Base-by-base conservation (phyloP, 108 stramenopile genomes). In the Cyclotella cryptica region DNA sequence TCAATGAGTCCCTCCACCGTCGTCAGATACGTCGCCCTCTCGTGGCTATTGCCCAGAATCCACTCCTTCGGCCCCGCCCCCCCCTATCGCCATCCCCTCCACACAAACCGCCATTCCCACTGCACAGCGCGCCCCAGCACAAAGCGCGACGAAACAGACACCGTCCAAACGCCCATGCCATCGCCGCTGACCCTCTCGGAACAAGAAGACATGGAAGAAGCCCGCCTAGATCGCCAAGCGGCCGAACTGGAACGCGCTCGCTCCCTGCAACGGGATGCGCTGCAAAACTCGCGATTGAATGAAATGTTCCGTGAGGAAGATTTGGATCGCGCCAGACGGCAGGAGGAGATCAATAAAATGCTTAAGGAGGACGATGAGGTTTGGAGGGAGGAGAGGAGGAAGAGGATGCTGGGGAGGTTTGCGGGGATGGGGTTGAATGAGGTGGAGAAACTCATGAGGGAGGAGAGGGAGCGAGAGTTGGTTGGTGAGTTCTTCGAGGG, bases 371-470 rank as follows among this genome's bases (percentile, higher is more conserved):
- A 89, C 49, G 90, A 94, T 71, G 68, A 66, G 24, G 73, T 83
- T 49, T 92, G 92, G 77, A 86, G 79, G 49, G 85, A 84, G 62
- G 86, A 90, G 55, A 77, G 93, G 14, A 77, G 83, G 58, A 69
- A 59, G 58, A 75, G 83, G 27, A 74, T 81, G 46, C 78, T 92
- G 88, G 91, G 91, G 13, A 87, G 88, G 55, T 92, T 88, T 77
- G 89, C 89, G 21, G 75, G 74, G 42, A 88, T 88, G 9, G 90
- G 72, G 28, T 83, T 70, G 67, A 86, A 87, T 69, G 93, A 92
- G 64, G 84, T 91, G 43, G 58, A 83, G 24, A 42, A 40, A 24
- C 42, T 90, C 5, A 54, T 86, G 60, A 74, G 69, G 35, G 69
- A 86, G 54, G 78, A 88, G 62, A 69, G 76, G 64, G 63, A 77